These are phyloP conservation scores for Rauvolfia tetraphylla DNA, from an alignment of 257 asterid species.

Conservation along the genomic window DNA sequence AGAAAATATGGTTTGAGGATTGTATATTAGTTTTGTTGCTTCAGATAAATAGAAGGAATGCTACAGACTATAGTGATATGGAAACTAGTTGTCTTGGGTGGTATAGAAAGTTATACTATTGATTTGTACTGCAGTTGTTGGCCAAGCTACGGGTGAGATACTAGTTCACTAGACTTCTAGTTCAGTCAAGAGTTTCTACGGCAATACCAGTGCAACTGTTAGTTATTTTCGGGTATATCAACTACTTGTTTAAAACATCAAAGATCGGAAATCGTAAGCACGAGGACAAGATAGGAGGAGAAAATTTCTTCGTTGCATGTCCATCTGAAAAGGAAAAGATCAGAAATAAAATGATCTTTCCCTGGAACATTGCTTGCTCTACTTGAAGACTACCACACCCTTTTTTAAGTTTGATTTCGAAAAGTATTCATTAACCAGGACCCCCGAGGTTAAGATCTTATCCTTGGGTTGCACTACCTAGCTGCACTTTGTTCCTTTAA, in stretches of 20 bases:
- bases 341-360: background rate
- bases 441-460: constrained; percentile 14
- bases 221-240: too few species aligned
- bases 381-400: constrained; percentile 2
- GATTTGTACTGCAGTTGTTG: constrained; percentile 12
- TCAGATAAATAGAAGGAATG: constrained; percentile 68
- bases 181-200: too few species aligned
- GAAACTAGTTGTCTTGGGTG: constrained; percentile 44
- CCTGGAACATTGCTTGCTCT: constrained; percentile 17
- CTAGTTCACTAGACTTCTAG: background rate
- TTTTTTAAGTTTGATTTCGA: constrained; percentile 8
- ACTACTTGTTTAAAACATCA: background rate
- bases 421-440: constrained; percentile 12
- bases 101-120: constrained; percentile 37
- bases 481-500: background rate
- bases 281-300: background rate
- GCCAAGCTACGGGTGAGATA: background rate
- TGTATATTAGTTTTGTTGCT: constrained; percentile 84
- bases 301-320: constrained; percentile 8
- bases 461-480: constrained; percentile 12
- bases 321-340: constrained; percentile 15
- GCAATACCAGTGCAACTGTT: too few species aligned
- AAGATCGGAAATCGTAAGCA: background rate
- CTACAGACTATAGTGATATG: constrained; percentile 33
- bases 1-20: constrained; percentile 54